These are phyloP conservation scores for Monosporascus cannonballus DNA, from an alignment of 2,329 filamentous ascomycete genomes.

Conservation along the genomic window DNA sequence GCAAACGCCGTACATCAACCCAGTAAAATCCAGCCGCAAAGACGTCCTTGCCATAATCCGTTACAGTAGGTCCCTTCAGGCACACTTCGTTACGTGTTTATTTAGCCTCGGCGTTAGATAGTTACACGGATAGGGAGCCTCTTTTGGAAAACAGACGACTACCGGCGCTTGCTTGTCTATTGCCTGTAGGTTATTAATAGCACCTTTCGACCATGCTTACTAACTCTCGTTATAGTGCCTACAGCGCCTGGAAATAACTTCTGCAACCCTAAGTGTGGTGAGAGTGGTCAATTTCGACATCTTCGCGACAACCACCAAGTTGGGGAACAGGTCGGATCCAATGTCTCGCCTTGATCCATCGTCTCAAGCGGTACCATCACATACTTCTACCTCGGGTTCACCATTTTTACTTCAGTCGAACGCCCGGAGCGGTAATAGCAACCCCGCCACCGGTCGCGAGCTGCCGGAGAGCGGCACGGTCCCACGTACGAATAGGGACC, in stretches of 20 bases:
- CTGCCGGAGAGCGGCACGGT: constrained; percentile 21
- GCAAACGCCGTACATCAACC: too few species aligned
- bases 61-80: too few species aligned
- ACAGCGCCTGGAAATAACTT: constrained; percentile 22
- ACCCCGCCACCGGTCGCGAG: constrained; percentile 18
- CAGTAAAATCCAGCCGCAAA: too few species aligned
- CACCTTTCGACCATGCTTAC: too few species aligned
- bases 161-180: too few species aligned
- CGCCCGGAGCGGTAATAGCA: constrained; percentile 25
- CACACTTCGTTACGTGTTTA: too few species aligned
- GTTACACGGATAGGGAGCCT: too few species aligned
- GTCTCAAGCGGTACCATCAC: constrained; percentile 39
- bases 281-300: constrained; percentile 51
- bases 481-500: constrained; percentile 23
- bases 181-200: too few species aligned
- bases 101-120: too few species aligned
- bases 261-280: constrained; percentile 17
- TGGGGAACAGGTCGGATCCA: constrained; percentile 52
- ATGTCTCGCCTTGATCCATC: constrained; percentile 50
- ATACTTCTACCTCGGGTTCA: constrained; percentile 27
- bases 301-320: constrained; percentile 42
- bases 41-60: too few species aligned
- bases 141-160: too few species aligned
- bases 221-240: too few species aligned
- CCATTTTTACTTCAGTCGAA: constrained; percentile 22